Conservation (phyloP, 768 basidiomycete species). For the Clitopilus hobsonii region DNA sequence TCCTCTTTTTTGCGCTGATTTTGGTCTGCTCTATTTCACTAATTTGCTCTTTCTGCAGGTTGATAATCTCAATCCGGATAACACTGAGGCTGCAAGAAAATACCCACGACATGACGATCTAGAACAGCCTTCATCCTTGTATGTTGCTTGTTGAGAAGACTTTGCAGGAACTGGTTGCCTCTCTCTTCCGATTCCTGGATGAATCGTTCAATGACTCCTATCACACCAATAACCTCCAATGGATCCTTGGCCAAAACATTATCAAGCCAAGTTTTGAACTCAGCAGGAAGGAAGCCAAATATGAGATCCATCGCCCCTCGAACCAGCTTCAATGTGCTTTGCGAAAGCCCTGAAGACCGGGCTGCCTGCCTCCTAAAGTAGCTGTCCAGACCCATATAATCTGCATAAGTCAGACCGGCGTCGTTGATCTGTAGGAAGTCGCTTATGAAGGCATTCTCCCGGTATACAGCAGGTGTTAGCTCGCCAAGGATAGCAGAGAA, state of each 20-base stretch:
- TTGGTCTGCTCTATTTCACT: slow-evolving; percentile 88
- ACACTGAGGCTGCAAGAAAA: background rate
- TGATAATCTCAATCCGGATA: slow-evolving; percentile 3
- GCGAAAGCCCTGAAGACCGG: slow-evolving; percentile 59
- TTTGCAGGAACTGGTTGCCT: slow-evolving; percentile 68
- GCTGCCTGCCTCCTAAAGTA: slow-evolving; percentile 94
- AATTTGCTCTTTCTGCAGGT: slow-evolving; percentile 73
- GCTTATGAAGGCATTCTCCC: slow-evolving; percentile 83
- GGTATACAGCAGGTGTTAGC: slow-evolving; percentile 68
- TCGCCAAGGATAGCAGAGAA: slow-evolving; percentile 73
- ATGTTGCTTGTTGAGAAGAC: slow-evolving; percentile 79
- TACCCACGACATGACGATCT: slow-evolving; percentile 68
- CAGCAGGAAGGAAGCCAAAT: slow-evolving; percentile 86
- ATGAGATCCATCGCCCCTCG: slow-evolving; percentile 91
- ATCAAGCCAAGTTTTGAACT: slow-evolving; percentile 85
- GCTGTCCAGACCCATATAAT: slow-evolving; percentile 90
- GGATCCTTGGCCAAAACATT: slow-evolving; percentile 67
- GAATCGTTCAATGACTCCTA: slow-evolving; percentile 74
- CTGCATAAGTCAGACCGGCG: slow-evolving; percentile 85
- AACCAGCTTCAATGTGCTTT: slow-evolving; percentile 71
- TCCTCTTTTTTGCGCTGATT: slow-evolving; percentile 86
- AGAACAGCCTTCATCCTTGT: slow-evolving; percentile 69
- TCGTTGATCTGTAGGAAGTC: slow-evolving; percentile 94
- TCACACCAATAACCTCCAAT: slow-evolving; percentile 79
- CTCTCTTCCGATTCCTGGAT: slow-evolving; percentile 75